phyloP scores from a whole-genome alignment of 768 basidiomycete genomes.

The Mycena rosella region DNA sequence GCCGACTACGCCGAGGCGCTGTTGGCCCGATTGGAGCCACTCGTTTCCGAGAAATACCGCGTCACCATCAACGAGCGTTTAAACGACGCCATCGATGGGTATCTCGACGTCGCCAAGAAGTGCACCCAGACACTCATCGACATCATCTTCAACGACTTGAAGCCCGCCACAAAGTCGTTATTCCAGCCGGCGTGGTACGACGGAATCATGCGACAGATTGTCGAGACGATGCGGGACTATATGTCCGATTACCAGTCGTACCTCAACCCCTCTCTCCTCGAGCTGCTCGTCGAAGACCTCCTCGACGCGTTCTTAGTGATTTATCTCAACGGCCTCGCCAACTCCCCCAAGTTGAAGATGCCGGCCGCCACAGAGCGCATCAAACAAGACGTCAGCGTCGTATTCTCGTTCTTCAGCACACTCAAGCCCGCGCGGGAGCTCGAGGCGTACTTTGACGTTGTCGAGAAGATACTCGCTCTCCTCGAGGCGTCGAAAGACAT shows the following conservation, averaged over 20 bases:
- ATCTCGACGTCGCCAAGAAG: conserved; percentile 97
- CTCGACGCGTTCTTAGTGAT: conserved; percentile 90
- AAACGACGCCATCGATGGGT: conserved; percentile 98
- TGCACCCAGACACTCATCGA: conserved; percentile 96
- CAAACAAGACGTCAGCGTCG: conserved; percentile 81
- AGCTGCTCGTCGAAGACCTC: conserved; percentile 92
- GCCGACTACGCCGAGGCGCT: conserved; percentile 94
- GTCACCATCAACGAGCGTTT: conserved; percentile 84
- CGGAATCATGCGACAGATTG: conserved; percentile 85
- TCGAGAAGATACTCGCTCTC: conserved; percentile 86
- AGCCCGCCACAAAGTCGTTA: conserved; percentile 85
- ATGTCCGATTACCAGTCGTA: conserved; percentile 95
- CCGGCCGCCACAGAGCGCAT: conserved; percentile 89
- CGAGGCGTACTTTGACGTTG: conserved; percentile 85
- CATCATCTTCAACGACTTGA: conserved; percentile 95
- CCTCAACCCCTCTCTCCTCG: conserved; percentile 91
- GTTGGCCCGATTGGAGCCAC: conserved; percentile 85
- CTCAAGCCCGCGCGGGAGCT: conserved; percentile 85
- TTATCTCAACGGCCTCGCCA: conserved; percentile 90
- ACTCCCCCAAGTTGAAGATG: conserved; percentile 87
- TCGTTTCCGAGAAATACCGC: conserved; percentile 94
- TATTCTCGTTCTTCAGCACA: conserved; percentile 84
- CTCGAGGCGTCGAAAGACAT: conserved; percentile 90
- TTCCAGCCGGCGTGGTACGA: conserved; percentile 94
- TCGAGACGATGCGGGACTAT: conserved; percentile 97